A percentile compares a stretch with the other conserved stretches of the same genome.
Evolutionary conservation across 2,329 filamentous ascomycete species (phyloP).

Genomic region (Epichloe typhina): DNA sequence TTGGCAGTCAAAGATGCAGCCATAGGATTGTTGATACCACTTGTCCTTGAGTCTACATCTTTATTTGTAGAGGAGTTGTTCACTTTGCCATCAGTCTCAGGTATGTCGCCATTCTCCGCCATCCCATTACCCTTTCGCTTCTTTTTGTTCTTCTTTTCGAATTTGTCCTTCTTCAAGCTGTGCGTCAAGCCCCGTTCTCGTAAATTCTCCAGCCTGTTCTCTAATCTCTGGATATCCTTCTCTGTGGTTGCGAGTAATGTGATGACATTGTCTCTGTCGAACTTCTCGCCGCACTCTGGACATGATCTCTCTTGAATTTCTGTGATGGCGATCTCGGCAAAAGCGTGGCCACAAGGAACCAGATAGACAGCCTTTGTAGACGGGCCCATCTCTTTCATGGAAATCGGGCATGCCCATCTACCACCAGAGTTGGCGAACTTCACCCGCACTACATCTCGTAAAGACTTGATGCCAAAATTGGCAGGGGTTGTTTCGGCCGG

Average conservation of each 20-base stretch:
- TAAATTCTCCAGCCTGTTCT: conserved; percentile 54
- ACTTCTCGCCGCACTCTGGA: conserved; percentile 63
- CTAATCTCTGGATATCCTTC: conserved; percentile 55
- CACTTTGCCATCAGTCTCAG: conserved; percentile 36
- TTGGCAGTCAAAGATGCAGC: conserved; percentile 77
- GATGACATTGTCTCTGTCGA: conserved; percentile 65
- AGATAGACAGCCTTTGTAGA: conserved; percentile 72
- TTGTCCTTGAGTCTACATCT: conserved; percentile 22
- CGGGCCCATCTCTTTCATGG: conserved; percentile 72
- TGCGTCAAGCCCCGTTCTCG: conserved; percentile 65
- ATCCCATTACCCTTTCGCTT: conserved; percentile 44
- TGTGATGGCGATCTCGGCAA: conserved; percentile 73
- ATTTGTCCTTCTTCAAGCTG: conserved; percentile 70
- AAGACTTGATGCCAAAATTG: conserved; percentile 53
- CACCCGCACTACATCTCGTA: conserved; percentile 80
- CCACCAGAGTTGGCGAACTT: conserved; percentile 47
- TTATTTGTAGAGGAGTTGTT: conserved; percentile 16
- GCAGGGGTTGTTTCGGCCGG: conserved; percentile 35
- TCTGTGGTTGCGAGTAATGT: conserved; percentile 62
- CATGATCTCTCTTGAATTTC: conserved; percentile 55
- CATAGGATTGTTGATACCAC: conserved; percentile 74
- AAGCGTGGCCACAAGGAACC: conserved; percentile 90
- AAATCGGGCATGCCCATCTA: conserved; percentile 74
- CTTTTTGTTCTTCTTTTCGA: conserved; percentile 42
- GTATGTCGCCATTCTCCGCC: conserved; percentile 24